Base-by-base conservation (phyloP, 192 early-diverging fungal genomes). In the Umbelopsis sp. region DNA sequence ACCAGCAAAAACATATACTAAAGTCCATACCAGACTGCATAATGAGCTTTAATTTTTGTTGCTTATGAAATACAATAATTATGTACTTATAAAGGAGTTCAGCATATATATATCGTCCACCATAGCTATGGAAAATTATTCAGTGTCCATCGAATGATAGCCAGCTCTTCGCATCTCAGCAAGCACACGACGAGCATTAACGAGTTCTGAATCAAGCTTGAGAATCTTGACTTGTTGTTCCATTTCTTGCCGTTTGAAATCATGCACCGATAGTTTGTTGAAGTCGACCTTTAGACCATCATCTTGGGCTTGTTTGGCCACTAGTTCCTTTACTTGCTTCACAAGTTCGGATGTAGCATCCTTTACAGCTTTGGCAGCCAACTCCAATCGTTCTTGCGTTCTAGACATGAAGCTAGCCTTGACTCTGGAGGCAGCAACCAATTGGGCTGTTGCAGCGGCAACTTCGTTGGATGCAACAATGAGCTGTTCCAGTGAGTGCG, bases 401-500 rank as follows among this genome's bases (percentile, higher is more conserved):
- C 94, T 94, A 56, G 91, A 93, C 88, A 95, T 93, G 70, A 92
- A 91, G 69, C 91, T 86, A 11, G 96, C 90, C 84, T 99, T 98
- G 66, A 99, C 97, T 36, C 96, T 86, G 2, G 96, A 93, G 8
- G 97, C 97, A 0, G 97, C 95, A 12, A 98, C 97, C 25, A 99
- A 80, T 82, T 97, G 96, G 12, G 96, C 97, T 0, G 97, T 99
- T 2, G 96, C 94, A 0, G 97, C 97, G 7, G 92, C 91, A 0
- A 99, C 96, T 71, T 99, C 96, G 74, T 95, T 94, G 17, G 96
- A 95, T 5, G 96, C 97, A n/a, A 99, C 97, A 52, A 98, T 92
- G 44, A 99, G 84, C 75, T 99, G 95, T 83, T 98, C 96, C 67
- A 97, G 84, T 51, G 90, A 91, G 69, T 93, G 91, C 2, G 92